Base-by-base conservation (phyloP, 371 early-diverging fungal genomes). In the Haplosporangium sp. region DNA sequence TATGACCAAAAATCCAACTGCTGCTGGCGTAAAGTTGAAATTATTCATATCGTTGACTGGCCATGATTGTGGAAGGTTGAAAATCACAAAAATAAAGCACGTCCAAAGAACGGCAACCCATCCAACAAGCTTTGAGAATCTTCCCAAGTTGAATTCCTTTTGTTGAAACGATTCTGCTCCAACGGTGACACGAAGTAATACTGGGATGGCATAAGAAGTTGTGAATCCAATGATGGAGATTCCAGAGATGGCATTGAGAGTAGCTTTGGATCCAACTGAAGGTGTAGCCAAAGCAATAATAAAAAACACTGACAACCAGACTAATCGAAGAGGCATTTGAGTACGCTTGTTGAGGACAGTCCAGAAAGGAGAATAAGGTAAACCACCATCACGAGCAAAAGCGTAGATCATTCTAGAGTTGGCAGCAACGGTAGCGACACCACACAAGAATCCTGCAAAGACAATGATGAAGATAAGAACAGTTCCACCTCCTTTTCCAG, bases 321-420 rank as follows among this genome's bases (percentile, higher is more conserved):
- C 89, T 2, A 75, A 66, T 17, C 72, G 87, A 81, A 82, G 83
- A 71, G 61, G 85, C 75, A 63, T 87, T 83, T 40, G 84, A 47
- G 74, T 72, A 76, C 67, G 52, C 62, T 71, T 65, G 74, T 88
- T 85, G 60, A 88, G 69, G 11, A 73, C 73, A 13, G 70, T 72
- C 57, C 86, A 71, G 39, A 27, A 38, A 2, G 59, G 60, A 2
- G 82, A 81, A 57, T 60, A 84, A 17, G 56, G 90, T 76, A 34
- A 83, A 74, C 86, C 92, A 20, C 91, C 92, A 77, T 93, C 93
- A 71, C 94, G 86, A 19, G 93, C 89, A 84, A 94, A 92, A 7
- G 93, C 92, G 69, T 92, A 94, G 19, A 92, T 85, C 92, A 91
- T 92, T 52, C 93, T 88, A 8, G 91, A 90, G 70, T 88, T 89